Conservation (phyloP, 176 grass and related monocot species). For the Carex pumila region DNA sequence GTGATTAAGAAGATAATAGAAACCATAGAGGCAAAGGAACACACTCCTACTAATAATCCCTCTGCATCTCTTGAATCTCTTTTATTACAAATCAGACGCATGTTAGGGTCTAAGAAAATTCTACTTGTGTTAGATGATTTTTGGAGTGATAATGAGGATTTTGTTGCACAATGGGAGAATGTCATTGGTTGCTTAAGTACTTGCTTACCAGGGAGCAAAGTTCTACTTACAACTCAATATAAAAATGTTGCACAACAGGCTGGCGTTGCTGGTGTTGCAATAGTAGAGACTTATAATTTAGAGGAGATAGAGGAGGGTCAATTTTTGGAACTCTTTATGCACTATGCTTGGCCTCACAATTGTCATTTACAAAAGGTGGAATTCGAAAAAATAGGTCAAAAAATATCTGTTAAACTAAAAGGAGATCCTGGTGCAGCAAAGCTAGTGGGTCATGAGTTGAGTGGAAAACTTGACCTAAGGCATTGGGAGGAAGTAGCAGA, state of each 20-base stretch:
- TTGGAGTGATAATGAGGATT: neutral
- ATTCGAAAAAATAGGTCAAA: neutral
- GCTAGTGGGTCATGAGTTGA: neutral
- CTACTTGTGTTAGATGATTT: neutral
- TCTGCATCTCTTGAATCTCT: neutral
- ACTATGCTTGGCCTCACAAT: neutral
- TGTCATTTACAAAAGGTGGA: neutral
- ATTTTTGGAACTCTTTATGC: neutral
- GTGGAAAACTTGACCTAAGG: neutral
- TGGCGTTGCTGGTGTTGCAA: neutral
- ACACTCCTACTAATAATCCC: accelerated
- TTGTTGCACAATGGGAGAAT: neutral
- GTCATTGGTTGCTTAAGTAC: neutral
- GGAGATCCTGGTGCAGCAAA: neutral
- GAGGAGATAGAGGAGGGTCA: neutral
- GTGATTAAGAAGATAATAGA: neutral
- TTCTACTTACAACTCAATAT: neutral
- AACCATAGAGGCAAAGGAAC: neutral
- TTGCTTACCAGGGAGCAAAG: neutral
- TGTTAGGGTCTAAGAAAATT: neutral
- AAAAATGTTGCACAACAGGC: neutral
- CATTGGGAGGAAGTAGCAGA: neutral
- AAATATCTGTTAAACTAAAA: neutral
- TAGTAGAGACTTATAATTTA: neutral
- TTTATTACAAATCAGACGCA: neutral